phyloP scores from a whole-genome alignment of 2,329 filamentous ascomycete species.

The Helotiales sp. region DNA sequence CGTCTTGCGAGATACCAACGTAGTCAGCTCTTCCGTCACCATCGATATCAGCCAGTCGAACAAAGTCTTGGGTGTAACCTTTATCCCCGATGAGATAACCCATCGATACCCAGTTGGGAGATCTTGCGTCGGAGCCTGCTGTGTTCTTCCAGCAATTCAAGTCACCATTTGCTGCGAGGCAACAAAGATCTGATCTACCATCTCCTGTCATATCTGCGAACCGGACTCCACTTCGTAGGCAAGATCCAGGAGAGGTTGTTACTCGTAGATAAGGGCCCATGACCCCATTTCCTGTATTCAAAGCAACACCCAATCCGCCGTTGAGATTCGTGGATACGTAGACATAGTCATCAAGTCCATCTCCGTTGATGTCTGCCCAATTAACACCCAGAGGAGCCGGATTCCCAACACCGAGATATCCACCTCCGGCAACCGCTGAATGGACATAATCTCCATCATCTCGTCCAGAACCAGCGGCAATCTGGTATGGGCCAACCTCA shows the following conservation, averaged over 20 bases:
- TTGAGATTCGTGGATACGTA: constrained; percentile 10
- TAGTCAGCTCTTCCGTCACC: constrained; percentile 18
- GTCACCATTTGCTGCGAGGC: constrained; percentile 8
- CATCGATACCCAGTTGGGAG: constrained; percentile 7
- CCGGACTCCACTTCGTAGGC: constrained; percentile 8
- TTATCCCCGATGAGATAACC: background rate
- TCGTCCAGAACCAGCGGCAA: background rate
- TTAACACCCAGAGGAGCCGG: background rate
- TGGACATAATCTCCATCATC: constrained; percentile 14
- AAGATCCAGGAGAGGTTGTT: background rate
- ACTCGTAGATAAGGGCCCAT: constrained; percentile 11
- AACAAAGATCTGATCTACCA: constrained; percentile 13
- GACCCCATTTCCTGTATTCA: constrained; percentile 15
- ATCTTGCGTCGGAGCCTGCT: constrained; percentile 6
- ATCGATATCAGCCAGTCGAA: constrained; percentile 12
- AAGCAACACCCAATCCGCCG: constrained; percentile 12
- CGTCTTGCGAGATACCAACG: background rate
- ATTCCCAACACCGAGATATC: constrained; percentile 12
- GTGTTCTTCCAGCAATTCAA: constrained; percentile 14
- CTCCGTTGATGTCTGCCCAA: constrained; percentile 12
- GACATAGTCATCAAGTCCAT: constrained; percentile 17
- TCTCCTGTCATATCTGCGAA: constrained; percentile 20
- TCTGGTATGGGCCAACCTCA: constrained; percentile 3
- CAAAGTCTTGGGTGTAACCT: background rate
- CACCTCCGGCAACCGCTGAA: background rate